These are phyloP conservation scores for Dendrobium nobile DNA, from an alignment of 106 monocot genomes.

Conservation along the genomic window DNA sequence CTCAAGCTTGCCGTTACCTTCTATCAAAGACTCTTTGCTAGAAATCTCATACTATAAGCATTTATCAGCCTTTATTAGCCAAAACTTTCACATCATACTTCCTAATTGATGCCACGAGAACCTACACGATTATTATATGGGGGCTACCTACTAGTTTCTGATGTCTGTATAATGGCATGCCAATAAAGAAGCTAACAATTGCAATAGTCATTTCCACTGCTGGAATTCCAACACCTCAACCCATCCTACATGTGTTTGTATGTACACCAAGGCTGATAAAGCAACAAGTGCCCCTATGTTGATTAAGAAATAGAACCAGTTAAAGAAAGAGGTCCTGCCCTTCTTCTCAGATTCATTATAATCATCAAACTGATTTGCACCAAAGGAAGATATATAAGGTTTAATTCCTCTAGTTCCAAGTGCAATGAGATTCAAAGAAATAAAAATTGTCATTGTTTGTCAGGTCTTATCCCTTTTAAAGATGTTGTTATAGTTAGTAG, in stretches of 20 bases:
- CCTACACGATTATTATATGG: conserved; percentile 37
- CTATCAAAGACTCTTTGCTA: conserved; percentile 36
- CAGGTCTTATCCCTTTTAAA: conserved; percentile 28
- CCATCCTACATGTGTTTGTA: conserved; percentile 47
- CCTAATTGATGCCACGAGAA: conserved; percentile 35
- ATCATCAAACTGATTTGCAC: conserved; percentile 58
- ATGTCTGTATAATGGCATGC: conserved; percentile 39
- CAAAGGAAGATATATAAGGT: conserved; percentile 45
- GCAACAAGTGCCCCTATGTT: conserved; percentile 43
- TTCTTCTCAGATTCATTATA: conserved; percentile 35
- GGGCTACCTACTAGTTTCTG: conserved; percentile 56
- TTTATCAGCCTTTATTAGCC: conserved; percentile 11
- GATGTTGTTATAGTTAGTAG: conserved; percentile 33
- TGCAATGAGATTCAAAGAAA: conserved; percentile 42
- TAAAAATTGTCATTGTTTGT: conserved; percentile 32
- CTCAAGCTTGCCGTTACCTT: conserved; percentile 47
- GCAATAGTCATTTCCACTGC: conserved; percentile 43
- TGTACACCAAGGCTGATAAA: conserved; percentile 33
- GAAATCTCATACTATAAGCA: conserved; percentile 24
- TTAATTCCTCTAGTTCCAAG: conserved; percentile 51
- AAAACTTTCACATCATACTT: conserved; percentile 30
- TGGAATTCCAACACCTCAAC: conserved; percentile 47
- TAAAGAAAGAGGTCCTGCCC: conserved; percentile 50
- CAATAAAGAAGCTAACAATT: conserved; percentile 37
- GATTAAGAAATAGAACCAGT: conserved; percentile 56